phyloP scores from a whole-genome alignment of 192 early-diverging fungal genomes.

The Coemansia sp. region DNA sequence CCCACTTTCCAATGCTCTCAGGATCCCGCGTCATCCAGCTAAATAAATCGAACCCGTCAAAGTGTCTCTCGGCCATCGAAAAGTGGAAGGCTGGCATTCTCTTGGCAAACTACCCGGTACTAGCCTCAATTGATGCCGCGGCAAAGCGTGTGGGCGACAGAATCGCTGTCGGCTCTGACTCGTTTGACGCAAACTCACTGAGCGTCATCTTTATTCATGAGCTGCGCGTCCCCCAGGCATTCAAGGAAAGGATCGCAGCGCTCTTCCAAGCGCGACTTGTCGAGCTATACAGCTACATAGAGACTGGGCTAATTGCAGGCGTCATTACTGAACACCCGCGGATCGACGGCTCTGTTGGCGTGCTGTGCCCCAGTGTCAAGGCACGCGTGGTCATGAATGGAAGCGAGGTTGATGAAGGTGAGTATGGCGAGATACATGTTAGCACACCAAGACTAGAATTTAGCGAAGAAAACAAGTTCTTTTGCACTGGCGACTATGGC shows the following conservation, averaged over 20 bases:
- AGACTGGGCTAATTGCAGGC: constrained; percentile 46
- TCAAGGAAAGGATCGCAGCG: constrained; percentile 22
- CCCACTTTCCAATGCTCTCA: constrained; percentile 48
- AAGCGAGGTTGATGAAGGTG: constrained; percentile 32
- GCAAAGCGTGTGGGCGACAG: constrained; percentile 18
- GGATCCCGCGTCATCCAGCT: constrained; percentile 47
- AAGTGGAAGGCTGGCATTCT: constrained; percentile 29
- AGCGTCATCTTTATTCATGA: constrained; percentile 35
- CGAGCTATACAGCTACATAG: constrained; percentile 50
- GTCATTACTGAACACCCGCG: constrained; percentile 50
- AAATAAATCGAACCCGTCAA: constrained; percentile 14
- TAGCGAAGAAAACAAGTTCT: constrained; percentile 9
- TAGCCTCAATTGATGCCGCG: constrained; percentile 15
- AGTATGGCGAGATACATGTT: constrained; percentile 48
- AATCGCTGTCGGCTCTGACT: constrained; percentile 8
- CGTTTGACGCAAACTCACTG: constrained; percentile 28
- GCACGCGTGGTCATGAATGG: constrained; percentile 41
- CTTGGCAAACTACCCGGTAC: constrained; percentile 27
- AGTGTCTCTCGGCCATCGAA: constrained; percentile 36
- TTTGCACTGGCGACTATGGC: constrained; percentile 46
- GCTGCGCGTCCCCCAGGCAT: constrained; percentile 22
- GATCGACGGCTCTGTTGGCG: constrained; percentile 36
- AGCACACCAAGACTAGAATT: constrained; percentile 35
- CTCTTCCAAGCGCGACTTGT: constrained; percentile 40
- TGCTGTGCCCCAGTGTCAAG: constrained; percentile 37